A percentile compares a stretch with the other conserved stretches of the same genome.
Conservation (phyloP, 2,329 filamentous ascomycete species). For the Xylaria sp. region DNA sequence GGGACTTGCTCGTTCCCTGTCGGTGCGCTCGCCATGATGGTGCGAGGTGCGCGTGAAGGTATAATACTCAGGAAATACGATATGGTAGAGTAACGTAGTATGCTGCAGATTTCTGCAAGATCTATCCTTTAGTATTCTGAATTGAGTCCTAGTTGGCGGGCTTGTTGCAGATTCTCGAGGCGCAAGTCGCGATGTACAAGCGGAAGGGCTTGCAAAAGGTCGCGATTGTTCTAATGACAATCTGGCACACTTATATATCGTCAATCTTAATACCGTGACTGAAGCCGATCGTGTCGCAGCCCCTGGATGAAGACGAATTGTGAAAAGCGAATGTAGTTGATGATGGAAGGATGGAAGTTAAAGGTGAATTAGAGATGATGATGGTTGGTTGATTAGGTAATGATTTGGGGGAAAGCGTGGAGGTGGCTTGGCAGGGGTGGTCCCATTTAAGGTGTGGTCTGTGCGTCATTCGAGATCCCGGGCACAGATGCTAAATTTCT, state of each 20-base stretch:
- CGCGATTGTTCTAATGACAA: neutral
- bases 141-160: neutral
- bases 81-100: neutral
- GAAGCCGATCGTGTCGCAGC: neutral
- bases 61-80: neutral
- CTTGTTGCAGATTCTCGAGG: slow-evolving; percentile 7
- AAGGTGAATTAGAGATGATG: slow-evolving; percentile 19
- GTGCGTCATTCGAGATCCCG: slow-evolving; percentile 12
- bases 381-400: slow-evolving; percentile 35
- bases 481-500: slow-evolving; percentile 1
- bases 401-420: slow-evolving; percentile 1
- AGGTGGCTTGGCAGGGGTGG: slow-evolving; percentile 16
- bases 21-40: slow-evolving; percentile 45
- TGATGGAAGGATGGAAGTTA: slow-evolving; percentile 24
- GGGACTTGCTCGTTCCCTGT: slow-evolving; percentile 48
- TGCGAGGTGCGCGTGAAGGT: neutral
- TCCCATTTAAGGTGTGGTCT: slow-evolving; percentile 23
- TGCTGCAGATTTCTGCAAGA: neutral
- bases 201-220: neutral
- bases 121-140: neutral
- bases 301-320: neutral
- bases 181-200: slow-evolving; percentile 19
- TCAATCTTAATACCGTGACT: neutral
- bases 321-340: slow-evolving; percentile 13
- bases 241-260: neutral